These are phyloP conservation scores for Zizania latifolia DNA, from an alignment of 176 grass and related monocot species.

Conservation along the genomic window DNA sequence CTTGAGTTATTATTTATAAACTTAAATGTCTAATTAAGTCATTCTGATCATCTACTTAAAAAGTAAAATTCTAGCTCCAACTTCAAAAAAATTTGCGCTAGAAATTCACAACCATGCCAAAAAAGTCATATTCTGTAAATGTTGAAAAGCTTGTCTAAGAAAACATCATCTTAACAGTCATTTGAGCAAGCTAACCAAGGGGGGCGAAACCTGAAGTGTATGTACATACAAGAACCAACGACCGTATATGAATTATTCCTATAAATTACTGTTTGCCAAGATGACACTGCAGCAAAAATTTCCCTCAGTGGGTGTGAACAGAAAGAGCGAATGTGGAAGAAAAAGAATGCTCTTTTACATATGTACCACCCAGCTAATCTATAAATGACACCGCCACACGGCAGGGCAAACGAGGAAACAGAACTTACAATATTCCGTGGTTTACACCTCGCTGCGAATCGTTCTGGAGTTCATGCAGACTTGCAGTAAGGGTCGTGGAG, in stretches of 20 bases:
- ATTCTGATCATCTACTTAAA: no score
- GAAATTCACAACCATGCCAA: no score
- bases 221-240: background rate
- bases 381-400: constrained; percentile 25
- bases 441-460: constrained; percentile 31
- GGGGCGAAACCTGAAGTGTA: background rate
- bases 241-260: constrained; percentile 14
- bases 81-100: no score
- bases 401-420: background rate
- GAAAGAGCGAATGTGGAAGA: background rate
- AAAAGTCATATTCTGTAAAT: background rate
- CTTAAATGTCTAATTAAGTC: no score
- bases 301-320: background rate
- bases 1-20: no score
- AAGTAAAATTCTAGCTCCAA: no score
- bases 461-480: constrained; percentile 10
- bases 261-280: background rate
- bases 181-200: background rate
- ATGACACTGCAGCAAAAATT: constrained; percentile 2
- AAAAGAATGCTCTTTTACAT: constrained; percentile 21
- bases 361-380: constrained; percentile 36
- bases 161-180: background rate
- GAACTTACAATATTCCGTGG: constrained; percentile 21
- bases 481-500: constrained; percentile 1
- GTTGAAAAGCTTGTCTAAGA: background rate